phyloP scores from a whole-genome alignment of 2,329 filamentous ascomycete genomes.

The Pyricularia sp. region DNA sequence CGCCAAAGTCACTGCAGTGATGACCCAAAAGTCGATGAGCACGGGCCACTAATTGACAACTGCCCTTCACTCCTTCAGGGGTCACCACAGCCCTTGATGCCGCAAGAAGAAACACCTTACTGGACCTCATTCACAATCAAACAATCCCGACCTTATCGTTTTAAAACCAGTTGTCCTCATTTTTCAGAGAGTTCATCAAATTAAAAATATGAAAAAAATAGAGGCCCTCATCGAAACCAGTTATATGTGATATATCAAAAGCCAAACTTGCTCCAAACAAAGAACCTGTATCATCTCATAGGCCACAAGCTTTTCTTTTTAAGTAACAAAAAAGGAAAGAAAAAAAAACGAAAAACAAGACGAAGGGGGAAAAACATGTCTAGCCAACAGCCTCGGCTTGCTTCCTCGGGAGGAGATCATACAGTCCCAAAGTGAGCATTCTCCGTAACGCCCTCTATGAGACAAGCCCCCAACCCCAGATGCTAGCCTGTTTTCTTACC shows the following conservation, averaged over 20 bases:
- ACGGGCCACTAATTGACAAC: not conserved
- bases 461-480: not conserved
- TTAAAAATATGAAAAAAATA: not conserved
- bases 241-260: not conserved
- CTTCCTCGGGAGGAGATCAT: not conserved
- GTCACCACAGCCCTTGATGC: not conserved
- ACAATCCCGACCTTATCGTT: no score
- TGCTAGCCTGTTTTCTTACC: not conserved
- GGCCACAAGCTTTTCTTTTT: not conserved
- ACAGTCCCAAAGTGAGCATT: no score
- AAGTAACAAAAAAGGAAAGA: not conserved
- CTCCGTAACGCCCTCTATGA: no score
- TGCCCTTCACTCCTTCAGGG: not conserved
- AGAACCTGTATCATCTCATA: not conserved
- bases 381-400: not conserved
- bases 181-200: not conserved
- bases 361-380: not conserved
- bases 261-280: not conserved
- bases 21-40: not conserved
- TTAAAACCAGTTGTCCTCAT: no score
- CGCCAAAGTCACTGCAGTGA: not conserved
- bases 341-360: not conserved
- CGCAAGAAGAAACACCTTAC: not conserved
- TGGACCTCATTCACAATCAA: not conserved
- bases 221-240: not conserved